These are phyloP conservation scores for Artemisia argyi DNA, from an alignment of 129 eudicot genomes.

Conservation along the genomic window DNA sequence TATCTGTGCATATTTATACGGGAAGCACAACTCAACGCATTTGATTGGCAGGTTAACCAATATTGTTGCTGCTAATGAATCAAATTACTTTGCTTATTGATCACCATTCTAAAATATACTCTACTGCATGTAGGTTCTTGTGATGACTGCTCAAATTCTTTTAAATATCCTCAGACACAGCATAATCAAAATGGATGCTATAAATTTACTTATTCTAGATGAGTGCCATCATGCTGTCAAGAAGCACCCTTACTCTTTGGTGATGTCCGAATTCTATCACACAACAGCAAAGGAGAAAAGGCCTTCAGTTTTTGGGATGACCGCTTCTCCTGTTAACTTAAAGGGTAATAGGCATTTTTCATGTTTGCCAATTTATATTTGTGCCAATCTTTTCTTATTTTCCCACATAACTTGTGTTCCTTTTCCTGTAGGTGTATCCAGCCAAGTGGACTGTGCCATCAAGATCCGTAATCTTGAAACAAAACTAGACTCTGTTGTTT, in stretches of 20 bases:
- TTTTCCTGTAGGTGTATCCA: conserved; percentile 71
- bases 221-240: conserved; percentile 99
- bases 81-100: background rate
- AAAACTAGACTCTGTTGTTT: conserved; percentile 86
- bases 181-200: conserved; percentile 90
- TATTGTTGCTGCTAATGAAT: background rate
- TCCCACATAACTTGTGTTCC: background rate
- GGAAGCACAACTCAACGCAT: background rate
- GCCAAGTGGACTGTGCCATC: conserved; percentile 97
- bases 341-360: conserved; percentile 55
- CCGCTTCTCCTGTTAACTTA: conserved; percentile 97
- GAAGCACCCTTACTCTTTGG: conserved; percentile 97
- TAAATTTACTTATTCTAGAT: conserved; percentile 83
- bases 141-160: conserved; percentile 99
- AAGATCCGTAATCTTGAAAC: conserved; percentile 97
- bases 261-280: conserved; percentile 99
- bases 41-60: conserved; percentile 3
- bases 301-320: conserved; percentile 98
- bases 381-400: background rate
- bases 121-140: conserved; percentile 68
- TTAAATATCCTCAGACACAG: conserved; percentile 93
- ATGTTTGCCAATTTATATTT: conserved; percentile 5
- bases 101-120: conserved; percentile 7
- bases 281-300: conserved; percentile 93
- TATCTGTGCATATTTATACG: conserved; percentile 10